Evolutionary conservation across 1,284 basidiomycete genomes (phyloP).

Genomic region (Rhizopogon hawkerae): DNA sequence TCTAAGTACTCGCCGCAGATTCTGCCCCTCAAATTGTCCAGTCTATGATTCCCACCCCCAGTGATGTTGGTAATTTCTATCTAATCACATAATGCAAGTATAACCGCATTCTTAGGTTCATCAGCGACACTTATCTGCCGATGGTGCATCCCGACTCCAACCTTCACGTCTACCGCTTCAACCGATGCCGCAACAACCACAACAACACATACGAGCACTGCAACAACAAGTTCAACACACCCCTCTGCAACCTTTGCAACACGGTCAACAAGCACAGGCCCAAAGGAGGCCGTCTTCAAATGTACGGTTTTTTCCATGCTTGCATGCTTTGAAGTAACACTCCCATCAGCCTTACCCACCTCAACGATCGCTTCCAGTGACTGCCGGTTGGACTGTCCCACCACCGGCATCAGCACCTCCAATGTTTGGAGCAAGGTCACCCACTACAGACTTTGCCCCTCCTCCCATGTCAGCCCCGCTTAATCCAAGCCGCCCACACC

Average conservation of each 20-base stretch:
- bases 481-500: too few species aligned
- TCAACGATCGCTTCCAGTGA: not conserved
- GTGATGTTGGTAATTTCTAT: not conserved
- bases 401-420: constrained; percentile 16
- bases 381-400: not conserved
- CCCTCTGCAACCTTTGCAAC: not conserved
- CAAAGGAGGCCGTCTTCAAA: not conserved
- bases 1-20: not conserved
- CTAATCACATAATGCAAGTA: not conserved
- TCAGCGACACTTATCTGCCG: not conserved
- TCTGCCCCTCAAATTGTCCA: not conserved
- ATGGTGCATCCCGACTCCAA: not conserved
- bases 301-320: not conserved
- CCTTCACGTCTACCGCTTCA: not conserved
- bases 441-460: constrained; percentile 8
- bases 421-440: constrained; percentile 4
- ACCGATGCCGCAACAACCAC: not conserved
- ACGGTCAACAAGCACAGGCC: not conserved
- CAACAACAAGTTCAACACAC: not conserved
- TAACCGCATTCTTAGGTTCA: not conserved
- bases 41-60: not conserved
- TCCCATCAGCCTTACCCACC: not conserved
- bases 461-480: not conserved
- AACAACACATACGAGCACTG: not conserved
- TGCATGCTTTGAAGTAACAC: not conserved